phyloP scores from a whole-genome alignment of 164 flowering plant species.

The Vitis amurensis region DNA sequence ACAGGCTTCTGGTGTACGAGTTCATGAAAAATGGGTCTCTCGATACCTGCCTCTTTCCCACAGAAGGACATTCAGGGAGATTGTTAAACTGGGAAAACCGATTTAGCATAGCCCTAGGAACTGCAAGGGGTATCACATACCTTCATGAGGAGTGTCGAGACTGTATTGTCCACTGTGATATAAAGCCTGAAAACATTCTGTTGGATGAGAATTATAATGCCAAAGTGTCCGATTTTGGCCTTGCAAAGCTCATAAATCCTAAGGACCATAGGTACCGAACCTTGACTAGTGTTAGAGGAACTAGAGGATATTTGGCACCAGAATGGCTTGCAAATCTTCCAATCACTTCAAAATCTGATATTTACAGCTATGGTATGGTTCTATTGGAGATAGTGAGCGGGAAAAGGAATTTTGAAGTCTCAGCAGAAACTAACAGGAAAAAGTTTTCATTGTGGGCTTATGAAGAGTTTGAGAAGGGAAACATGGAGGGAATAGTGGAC shows the following conservation, averaged over 20 bases:
- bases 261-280: constrained; percentile 66
- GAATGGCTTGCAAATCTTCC: constrained; percentile 91
- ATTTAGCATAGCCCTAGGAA: constrained; percentile 70
- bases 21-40: constrained; percentile 77
- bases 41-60: constrained; percentile 45
- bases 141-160: constrained; percentile 91
- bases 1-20: constrained; percentile 64
- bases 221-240: constrained; percentile 83
- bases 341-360: constrained; percentile 78
- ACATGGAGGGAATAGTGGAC: constrained; percentile 43
- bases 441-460: constrained; percentile 82
- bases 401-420: constrained; percentile 73
- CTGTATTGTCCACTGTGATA: constrained; percentile 85
- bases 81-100: constrained; percentile 61
- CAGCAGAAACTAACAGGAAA: constrained; percentile 45
- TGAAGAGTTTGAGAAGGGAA: constrained; percentile 76
- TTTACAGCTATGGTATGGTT: constrained; percentile 83
- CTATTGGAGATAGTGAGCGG: constrained; percentile 81
- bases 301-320: constrained; percentile 83
- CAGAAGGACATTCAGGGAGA: constrained; percentile 33
- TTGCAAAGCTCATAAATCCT: constrained; percentile 64
- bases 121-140: constrained; percentile 80
- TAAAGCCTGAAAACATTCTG: constrained; percentile 86
- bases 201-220: constrained; percentile 71
- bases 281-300: constrained; percentile 67